Evolutionary conservation across 2,329 filamentous ascomycete species (phyloP), one percentile per base, ranked within the genome.

Genomic region (Colletotrichum cordylinicola): DNA sequence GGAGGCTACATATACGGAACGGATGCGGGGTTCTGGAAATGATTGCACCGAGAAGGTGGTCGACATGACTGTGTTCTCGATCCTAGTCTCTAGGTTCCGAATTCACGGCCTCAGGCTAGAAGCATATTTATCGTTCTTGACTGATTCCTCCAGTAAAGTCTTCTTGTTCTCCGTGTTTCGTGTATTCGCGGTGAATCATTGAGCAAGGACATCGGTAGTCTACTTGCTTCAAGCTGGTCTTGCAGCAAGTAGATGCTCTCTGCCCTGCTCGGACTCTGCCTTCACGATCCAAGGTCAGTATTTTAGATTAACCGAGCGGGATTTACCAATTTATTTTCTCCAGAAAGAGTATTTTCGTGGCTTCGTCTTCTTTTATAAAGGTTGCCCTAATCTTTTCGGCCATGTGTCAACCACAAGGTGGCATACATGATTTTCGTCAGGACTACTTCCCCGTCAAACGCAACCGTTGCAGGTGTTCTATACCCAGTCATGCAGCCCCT

Each of bases 131-230:
- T 43, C 2, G 0, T 39, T n/a, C 39, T n/a, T 43, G 18, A 1
- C 37, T 43, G 37, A 1, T n/a, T 10, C 8, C 1, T 18, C 0
- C 37, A 10, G 4, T 8, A 4, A 43, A 43, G 16, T 0, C 8
- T 9, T 43, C 2, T 0, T 0, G 0, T 18, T 43, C 16, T 43
- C 37, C 9, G 0, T 43, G 8, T 10, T 10, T 0, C 4, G 37
- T 43, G 16, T n/a, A 18, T 18, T 2, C 16, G 16, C 4, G 4
- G 37, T 4, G 16, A 39, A 39, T 39, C 37, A 39, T 8, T 9
- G 37, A 15, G 37, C 35, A 2, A 39, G 1, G 3, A 16, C 7
- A 39, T 8, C 15, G 3, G 15, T 8, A 8, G 15, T 39, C 15
- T 39, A 4, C 4, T 39, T 39, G 6, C 15, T 8, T 15, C 35